These are phyloP conservation scores for Spizellomyces punctatus DNA, from an alignment of 192 early-diverging fungal species.

Conservation along the genomic window DNA sequence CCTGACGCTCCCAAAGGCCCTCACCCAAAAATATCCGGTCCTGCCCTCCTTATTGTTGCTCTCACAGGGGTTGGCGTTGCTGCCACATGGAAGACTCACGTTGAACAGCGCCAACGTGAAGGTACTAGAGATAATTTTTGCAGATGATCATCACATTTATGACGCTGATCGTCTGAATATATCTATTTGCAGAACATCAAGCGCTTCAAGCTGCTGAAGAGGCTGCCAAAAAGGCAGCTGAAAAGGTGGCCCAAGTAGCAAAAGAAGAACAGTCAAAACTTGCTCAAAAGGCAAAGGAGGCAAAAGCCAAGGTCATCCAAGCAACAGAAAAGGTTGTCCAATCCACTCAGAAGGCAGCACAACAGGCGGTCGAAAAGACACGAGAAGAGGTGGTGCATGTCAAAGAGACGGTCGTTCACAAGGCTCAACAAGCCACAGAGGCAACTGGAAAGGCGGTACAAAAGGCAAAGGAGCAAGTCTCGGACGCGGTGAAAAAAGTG, in stretches of 20 bases:
- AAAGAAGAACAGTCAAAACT: background rate
- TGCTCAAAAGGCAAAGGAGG: background rate
- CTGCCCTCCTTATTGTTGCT: background rate
- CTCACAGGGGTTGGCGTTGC: background rate
- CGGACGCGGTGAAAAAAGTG: background rate
- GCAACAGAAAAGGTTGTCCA: conserved; percentile 1
- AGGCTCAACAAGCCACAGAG: background rate
- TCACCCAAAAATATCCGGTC: too few relatives aligned
- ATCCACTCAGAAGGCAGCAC: background rate
- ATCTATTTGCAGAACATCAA: background rate
- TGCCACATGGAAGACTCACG: background rate
- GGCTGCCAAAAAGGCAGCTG: background rate
- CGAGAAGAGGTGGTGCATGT: background rate
- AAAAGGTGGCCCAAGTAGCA: background rate
- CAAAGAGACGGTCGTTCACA: background rate
- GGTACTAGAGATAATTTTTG: background rate
- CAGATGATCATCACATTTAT: background rate
- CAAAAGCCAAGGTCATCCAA: background rate
- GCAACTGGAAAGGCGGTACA: background rate
- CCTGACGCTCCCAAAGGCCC: too few relatives aligned
- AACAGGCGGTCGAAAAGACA: conserved; percentile 2
- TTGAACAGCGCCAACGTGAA: background rate
- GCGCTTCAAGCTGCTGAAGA: background rate
- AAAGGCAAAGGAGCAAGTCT: background rate
- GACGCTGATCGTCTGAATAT: background rate